A percentile compares a stretch with the other conserved stretches of the same genome.
Conservation (phyloP, 1,139 yeast species). For the Candida labiduridarum region DNA sequence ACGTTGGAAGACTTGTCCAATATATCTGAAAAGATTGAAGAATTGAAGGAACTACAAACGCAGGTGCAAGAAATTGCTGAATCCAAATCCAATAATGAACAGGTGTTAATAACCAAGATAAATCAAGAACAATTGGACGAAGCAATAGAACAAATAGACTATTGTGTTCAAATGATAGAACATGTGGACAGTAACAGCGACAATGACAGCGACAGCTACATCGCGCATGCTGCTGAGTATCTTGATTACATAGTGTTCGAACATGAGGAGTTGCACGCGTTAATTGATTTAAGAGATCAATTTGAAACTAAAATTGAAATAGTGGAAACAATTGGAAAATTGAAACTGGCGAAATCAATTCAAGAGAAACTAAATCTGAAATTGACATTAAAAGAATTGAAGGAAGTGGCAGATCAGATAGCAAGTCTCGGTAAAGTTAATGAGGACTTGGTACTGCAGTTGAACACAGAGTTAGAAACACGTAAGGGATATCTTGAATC, state of each 20-base stretch:
- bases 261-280: constrained; percentile 18
- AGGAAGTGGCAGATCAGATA: constrained; percentile 7
- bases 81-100: constrained; percentile 4
- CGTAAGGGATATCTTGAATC: constrained; percentile 8
- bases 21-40: constrained; percentile 23
- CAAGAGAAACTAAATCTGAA: constrained; percentile 6
- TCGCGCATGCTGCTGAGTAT: constrained; percentile 16
- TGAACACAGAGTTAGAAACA: constrained; percentile 3
- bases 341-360: constrained; percentile 6
- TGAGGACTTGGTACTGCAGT: not conserved
- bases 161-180: constrained; percentile 4
- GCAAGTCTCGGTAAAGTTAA: not conserved
- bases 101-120: not conserved
- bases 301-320: constrained; percentile 8
- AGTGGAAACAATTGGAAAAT: not conserved
- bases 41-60: constrained; percentile 20
- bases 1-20: constrained; percentile 29
- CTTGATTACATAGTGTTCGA: constrained; percentile 21
- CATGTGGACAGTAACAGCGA: constrained; percentile 11
- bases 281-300: constrained; percentile 15
- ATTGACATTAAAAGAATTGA: constrained; percentile 8
- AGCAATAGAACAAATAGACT: constrained; percentile 11
- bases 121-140: constrained; percentile 10
- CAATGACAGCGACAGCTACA: too few species aligned
- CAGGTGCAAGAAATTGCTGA: constrained; percentile 17